A percentile compares a stretch with the other conserved stretches of the same genome.
phyloP scores from a whole-genome alignment of 306 rosid genomes.

The Astragalus glycyphyllos region DNA sequence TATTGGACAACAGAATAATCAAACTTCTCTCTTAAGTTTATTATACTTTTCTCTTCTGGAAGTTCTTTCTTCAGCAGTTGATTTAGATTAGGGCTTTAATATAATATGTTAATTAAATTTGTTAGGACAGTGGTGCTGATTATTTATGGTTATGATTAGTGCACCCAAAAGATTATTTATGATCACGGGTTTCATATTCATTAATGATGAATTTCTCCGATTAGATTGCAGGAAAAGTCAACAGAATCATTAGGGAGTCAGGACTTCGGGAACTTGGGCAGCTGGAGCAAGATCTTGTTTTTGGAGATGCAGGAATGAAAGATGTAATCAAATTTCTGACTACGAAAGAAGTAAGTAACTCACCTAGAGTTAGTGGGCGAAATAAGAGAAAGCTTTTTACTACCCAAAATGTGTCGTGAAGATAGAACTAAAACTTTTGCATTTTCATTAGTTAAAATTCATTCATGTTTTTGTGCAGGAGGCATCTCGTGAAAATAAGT shows the following conservation, averaged over 20 bases:
- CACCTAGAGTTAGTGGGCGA: conserved; percentile 21
- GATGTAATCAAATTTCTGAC: conserved; percentile 86
- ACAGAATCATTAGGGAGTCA: conserved; percentile 70
- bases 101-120: conserved; percentile 19
- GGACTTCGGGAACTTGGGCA: conserved; percentile 87
- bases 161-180: background rate
- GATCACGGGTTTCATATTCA: conserved; percentile 27
- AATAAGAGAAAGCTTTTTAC: background rate
- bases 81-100: conserved; percentile 13
- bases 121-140: conserved; percentile 4
- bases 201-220: conserved; percentile 39
- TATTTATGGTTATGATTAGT: background rate
- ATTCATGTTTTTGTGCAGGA: conserved; percentile 66
- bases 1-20: conserved; percentile 32
- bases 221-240: conserved; percentile 91
- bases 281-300: conserved; percentile 92
- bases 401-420: conserved; percentile 26
- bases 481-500: conserved; percentile 76
- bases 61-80: conserved; percentile 32
- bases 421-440: conserved; percentile 10
- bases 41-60: conserved; percentile 28
- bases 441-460: conserved; percentile 23
- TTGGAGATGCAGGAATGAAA: conserved; percentile 94
- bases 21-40: conserved; percentile 23
- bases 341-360: conserved; percentile 61